phyloP scores from a whole-genome alignment of 441 rosid species.

The Gossypium davidsonii region DNA sequence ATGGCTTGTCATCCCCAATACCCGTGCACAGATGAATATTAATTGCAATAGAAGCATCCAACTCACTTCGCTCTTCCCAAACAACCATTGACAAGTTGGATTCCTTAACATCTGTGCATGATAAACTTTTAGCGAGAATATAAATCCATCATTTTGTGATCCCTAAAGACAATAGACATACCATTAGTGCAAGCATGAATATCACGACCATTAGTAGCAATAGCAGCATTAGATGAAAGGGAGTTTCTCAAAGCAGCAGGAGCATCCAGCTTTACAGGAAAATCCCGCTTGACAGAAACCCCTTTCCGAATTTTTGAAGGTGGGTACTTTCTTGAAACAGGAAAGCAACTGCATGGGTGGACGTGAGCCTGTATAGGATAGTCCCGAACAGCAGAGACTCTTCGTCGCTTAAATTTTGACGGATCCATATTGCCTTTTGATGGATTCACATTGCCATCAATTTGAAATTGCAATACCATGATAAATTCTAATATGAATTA shows the following conservation, averaged over 20 bases:
- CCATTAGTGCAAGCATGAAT: neutral
- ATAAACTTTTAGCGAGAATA: neutral
- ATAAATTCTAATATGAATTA: neutral
- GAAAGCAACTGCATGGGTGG: neutral
- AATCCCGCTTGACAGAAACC: neutral
- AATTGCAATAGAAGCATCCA: neutral
- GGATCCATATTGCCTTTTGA: neutral
- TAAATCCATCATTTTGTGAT: neutral
- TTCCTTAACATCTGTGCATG: neutral
- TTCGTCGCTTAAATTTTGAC: conserved; percentile 36
- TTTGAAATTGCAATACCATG: neutral
- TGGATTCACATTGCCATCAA: neutral
- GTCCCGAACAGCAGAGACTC: conserved; percentile 38
- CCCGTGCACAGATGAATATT: neutral
- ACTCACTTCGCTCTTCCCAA: neutral
- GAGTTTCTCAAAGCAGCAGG: neutral
- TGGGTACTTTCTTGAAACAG: neutral
- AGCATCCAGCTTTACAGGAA: conserved; percentile 11
- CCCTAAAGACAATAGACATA: neutral
- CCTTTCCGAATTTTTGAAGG: neutral
- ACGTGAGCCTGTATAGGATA: conserved; percentile 43
- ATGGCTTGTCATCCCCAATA: neutral
- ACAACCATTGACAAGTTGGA: neutral
- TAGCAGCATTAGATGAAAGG: neutral
- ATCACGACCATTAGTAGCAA: neutral